These are phyloP conservation scores for Fusarium acutatum DNA, from an alignment of 2,329 filamentous ascomycete species.

Conservation along the genomic window DNA sequence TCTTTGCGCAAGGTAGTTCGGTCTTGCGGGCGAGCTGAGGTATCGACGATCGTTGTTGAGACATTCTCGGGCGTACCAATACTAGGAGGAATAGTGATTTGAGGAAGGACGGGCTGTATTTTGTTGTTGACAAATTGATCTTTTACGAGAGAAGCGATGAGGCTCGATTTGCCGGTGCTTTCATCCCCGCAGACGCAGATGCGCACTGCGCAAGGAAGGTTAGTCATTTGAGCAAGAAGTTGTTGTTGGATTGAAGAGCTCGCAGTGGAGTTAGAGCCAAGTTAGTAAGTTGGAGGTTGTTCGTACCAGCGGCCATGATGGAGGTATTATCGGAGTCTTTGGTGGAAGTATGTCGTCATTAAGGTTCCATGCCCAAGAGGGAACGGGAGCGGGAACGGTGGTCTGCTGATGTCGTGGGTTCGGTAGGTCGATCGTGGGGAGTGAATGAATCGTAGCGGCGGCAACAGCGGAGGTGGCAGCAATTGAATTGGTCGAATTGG, in stretches of 20 bases:
- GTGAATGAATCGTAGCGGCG: constrained; percentile 9
- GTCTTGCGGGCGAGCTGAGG: constrained; percentile 93
- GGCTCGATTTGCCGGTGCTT: constrained; percentile 90
- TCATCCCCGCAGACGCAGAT: constrained; percentile 98
- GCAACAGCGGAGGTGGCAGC: not conserved
- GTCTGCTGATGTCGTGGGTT: constrained; percentile 20
- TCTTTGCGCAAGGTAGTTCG: constrained; percentile 90
- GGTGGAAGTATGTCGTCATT: constrained; percentile 26
- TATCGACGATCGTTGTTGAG: constrained; percentile 97
- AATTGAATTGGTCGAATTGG: not conserved
- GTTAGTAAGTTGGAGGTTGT: constrained; percentile 3
- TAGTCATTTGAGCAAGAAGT: constrained; percentile 8
- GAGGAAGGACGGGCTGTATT: constrained; percentile 92
- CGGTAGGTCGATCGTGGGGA: constrained; percentile 8
- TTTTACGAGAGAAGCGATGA: constrained; percentile 95
- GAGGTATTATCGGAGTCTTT: constrained; percentile 22
- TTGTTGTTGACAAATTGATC: constrained; percentile 96
- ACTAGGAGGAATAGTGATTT: constrained; percentile 92
- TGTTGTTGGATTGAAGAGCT: not conserved
- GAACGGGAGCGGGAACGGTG: not conserved
- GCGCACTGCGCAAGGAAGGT: constrained; percentile 65
- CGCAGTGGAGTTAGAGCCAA: not conserved
- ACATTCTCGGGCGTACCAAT: constrained; percentile 96
- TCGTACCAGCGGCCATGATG: constrained; percentile 42
- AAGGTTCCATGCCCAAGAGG: constrained; percentile 32